phyloP scores from a whole-genome alignment of 208 protist species.

The Blechomonas ayalai region DNA sequence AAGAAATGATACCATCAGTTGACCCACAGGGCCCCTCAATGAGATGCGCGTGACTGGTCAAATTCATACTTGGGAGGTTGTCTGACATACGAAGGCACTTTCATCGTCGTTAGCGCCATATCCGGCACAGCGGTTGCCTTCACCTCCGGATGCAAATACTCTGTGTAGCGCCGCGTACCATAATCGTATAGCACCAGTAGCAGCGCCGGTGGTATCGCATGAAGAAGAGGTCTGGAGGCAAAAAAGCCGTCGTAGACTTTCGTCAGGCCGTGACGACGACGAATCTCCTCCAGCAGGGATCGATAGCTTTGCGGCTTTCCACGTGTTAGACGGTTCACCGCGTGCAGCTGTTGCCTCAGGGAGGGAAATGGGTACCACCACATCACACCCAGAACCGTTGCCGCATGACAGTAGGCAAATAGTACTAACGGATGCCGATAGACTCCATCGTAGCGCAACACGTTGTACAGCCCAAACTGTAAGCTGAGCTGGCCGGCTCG shows the following conservation, averaged over 20 bases:
- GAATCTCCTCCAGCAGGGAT: conserved; percentile 47
- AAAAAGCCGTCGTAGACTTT: conserved; percentile 87
- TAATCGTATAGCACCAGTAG: conserved; percentile 63
- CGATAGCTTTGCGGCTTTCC: conserved; percentile 36
- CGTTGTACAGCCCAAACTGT: conserved; percentile 79
- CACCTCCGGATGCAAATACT: conserved; percentile 48
- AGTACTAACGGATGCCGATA: conserved; percentile 47
- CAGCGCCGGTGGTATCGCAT: conserved; percentile 58
- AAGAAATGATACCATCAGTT: too few relatives aligned
- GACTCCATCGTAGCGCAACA: conserved; percentile 57
- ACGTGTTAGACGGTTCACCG: conserved; percentile 26
- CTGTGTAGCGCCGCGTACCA: conserved; percentile 45
- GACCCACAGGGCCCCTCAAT: too few relatives aligned
- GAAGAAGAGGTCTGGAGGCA: conserved; percentile 41
- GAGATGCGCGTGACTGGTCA: too few relatives aligned
- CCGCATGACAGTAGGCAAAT: conserved; percentile 71
- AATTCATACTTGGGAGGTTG: conserved; percentile 51
- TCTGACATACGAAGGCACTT: conserved; percentile 13
- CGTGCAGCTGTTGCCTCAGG: conserved; percentile 52
- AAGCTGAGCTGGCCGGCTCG: conserved; percentile 32
- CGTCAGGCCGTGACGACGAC: conserved; percentile 54
- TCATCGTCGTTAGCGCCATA: conserved; percentile 35
- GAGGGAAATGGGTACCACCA: conserved; percentile 64
- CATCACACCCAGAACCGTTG: conserved; percentile 31
- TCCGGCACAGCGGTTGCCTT: conserved; percentile 18